These are phyloP conservation scores for Aspergillus fumigatiaffinis DNA, from an alignment of 2,329 filamentous ascomycete genomes.

Conservation along the genomic window DNA sequence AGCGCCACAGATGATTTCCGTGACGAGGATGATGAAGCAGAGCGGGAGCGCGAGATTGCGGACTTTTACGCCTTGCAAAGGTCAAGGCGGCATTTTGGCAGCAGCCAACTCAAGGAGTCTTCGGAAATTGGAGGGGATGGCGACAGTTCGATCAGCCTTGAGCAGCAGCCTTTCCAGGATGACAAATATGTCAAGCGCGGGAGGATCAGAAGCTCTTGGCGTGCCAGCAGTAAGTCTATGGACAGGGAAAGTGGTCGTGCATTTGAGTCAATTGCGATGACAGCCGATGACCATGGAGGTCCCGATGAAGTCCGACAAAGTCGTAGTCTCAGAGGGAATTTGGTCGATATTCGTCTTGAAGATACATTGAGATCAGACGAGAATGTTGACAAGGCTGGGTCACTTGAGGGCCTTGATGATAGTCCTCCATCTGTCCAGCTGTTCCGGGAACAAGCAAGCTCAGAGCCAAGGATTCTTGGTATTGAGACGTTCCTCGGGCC, in stretches of 20 bases:
- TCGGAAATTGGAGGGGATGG: conserved; percentile 73
- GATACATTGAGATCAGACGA: conserved; percentile 51
- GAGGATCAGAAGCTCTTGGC: conserved; percentile 57
- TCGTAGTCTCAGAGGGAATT: conserved; percentile 58
- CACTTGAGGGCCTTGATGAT: conserved; percentile 43
- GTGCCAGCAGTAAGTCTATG: conserved; percentile 41
- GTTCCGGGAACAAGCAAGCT: conserved; percentile 46
- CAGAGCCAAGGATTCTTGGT: conserved; percentile 34
- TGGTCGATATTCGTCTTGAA: conserved; percentile 86
- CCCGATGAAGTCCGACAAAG: conserved; percentile 32
- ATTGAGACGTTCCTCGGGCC: conserved; percentile 44
- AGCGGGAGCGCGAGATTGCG: conserved; percentile 85
- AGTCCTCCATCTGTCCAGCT: conserved; percentile 53
- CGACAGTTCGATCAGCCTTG: conserved; percentile 55
- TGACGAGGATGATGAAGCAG: conserved; percentile 89
- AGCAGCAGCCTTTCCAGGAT: conserved; percentile 33
- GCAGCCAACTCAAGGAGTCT: conserved; percentile 78
- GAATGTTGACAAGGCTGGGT: conserved; percentile 40
- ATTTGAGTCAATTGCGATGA: conserved; percentile 32
- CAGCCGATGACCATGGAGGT: conserved; percentile 33
- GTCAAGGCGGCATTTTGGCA: conserved; percentile 82
- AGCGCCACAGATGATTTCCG: conserved; percentile 85
- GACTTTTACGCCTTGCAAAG: conserved; percentile 89
- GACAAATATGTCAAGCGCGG: conserved; percentile 41
- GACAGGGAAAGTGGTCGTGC: conserved; percentile 37